Conservation (phyloP, 768 basidiomycete species). For the Boletus vermiculosoides region DNA sequence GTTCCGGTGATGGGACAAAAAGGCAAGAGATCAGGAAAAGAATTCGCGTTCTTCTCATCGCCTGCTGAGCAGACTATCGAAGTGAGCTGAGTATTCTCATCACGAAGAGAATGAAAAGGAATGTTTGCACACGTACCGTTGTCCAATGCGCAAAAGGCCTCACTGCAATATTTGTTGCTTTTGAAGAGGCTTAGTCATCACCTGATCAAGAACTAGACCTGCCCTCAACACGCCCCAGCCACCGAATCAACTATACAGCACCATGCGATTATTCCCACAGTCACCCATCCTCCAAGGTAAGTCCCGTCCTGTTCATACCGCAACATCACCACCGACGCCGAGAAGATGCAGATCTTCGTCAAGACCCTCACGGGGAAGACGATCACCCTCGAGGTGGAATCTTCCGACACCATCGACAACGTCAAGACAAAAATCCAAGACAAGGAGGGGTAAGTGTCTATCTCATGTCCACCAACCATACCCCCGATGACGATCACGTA, state of each 20-base stretch:
- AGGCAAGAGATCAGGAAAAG: slow-evolving; percentile 35
- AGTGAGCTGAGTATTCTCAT: slow-evolving; percentile 64
- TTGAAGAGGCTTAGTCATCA: not conserved
- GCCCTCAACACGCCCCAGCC: slow-evolving; percentile 28
- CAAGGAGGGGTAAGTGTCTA: slow-evolving; percentile 59
- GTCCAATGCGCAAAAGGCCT: not conserved
- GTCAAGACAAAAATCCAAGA: slow-evolving; percentile 45
- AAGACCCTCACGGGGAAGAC: slow-evolving; percentile 72
- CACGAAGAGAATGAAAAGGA: slow-evolving; percentile 7
- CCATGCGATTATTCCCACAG: slow-evolving; percentile 20
- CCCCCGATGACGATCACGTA: not conserved
- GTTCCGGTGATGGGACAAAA: not conserved
- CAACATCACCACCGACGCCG: slow-evolving; percentile 6
- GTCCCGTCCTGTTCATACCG: not conserved
- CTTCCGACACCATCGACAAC: slow-evolving; percentile 30
- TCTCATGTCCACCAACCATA: not conserved
- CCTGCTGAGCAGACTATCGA: slow-evolving; percentile 48
- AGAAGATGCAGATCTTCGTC: slow-evolving; percentile 71
- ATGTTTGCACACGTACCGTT: slow-evolving; percentile 4
- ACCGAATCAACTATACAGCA: slow-evolving; percentile 33
- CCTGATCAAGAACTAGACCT: slow-evolving; percentile 1
- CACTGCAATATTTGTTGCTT: not conserved
- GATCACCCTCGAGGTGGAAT: slow-evolving; percentile 32
- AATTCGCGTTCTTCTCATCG: slow-evolving; percentile 54
- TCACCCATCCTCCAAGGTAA: not conserved